A percentile compares a stretch with the other conserved stretches of the same genome.
phyloP scores from a whole-genome alignment of 768 basidiomycete genomes.

The Jaapia argillacea region DNA sequence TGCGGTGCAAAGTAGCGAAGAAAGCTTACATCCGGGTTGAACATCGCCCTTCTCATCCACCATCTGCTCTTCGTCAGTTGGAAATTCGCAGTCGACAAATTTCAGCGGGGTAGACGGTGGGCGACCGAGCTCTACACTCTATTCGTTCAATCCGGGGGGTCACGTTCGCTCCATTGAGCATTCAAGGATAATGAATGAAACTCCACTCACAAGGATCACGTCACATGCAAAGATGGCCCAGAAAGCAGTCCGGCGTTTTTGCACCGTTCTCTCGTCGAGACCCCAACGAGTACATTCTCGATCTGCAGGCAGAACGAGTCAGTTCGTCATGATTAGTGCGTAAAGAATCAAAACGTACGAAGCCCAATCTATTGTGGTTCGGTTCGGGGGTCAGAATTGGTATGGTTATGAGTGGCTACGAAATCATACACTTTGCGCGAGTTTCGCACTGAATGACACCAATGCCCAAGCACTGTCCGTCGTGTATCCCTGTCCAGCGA shows the following conservation, averaged over 20 bases:
- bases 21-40: too few species aligned
- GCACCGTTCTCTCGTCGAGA: slow-evolving; percentile 26
- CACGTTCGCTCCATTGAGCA: not conserved
- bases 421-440: not conserved
- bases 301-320: slow-evolving; percentile 15
- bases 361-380: not conserved
- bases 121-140: slow-evolving; percentile 21
- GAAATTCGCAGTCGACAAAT: slow-evolving; percentile 33
- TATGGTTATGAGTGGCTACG: not conserved
- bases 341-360: slow-evolving; percentile 6
- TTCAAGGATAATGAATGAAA: not conserved
- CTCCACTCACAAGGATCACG: slow-evolving; percentile 22
- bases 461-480: not conserved
- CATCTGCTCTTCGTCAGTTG: slow-evolving; percentile 37
- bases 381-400: not conserved
- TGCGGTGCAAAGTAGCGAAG: too few species aligned
- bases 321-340: not conserved
- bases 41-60: slow-evolving; percentile 28
- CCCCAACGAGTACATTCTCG: slow-evolving; percentile 32
- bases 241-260: slow-evolving; percentile 25
- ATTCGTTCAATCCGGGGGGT: not conserved
- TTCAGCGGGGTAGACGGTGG: slow-evolving; percentile 21
- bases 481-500: not conserved
- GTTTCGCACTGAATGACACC: not conserved
- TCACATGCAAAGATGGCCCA: slow-evolving; percentile 31